Evolutionary conservation across 352 stramenopile genomes (phyloP), one percentile per base, ranked within the genome.

Genomic region (Phytophthora ramorum): DNA sequence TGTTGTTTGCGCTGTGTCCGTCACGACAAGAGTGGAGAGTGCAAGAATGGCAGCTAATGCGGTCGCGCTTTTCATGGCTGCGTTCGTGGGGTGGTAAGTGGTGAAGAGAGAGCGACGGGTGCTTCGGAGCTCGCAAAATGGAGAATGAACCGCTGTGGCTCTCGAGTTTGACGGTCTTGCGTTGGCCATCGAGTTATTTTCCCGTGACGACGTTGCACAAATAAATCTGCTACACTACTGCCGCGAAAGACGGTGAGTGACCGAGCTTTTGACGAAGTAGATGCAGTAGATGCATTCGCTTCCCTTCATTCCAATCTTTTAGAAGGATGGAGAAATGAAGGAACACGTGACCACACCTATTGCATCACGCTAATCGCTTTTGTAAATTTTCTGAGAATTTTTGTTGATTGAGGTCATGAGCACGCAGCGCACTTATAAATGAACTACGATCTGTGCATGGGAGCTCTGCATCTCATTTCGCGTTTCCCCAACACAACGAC

Each of bases 31-130:
- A n/a, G n/a, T n/a, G 37, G 17, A 73, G 24, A 74, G 26, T 3
- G 60, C 53, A 1, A 74, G 47, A 37, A 70, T 56, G 20, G 43
- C 55, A 17, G 48, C 48, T 44, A 74, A 37, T 38, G 49, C 44
- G 14, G 43, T 30, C 13, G 60, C 53, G 14, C 1, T 46, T 41
- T 74, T 74, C 66, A 74, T 71, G 26, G 22, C 49, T 40, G 26
- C n/a, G n/a, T n/a, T n/a, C 14, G 16, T 16, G 26, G 8, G 26
- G 26, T 37, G 24, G 6, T 17, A 19, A 19, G 14, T 17, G 51
- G 14, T 47, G 51, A 10, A 5, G 19, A 7, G 51, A 20, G 37
- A n/a, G n/a, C n/a, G 37, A 14, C n/a, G 8, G 13, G 13, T 58
- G 51, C 51, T 47, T 37, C 37, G 35, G 37, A 20, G 35, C 35